Base-by-base conservation (phyloP, 1,284 basidiomycete species). In the Sanguinoderma infundibulare region DNA sequence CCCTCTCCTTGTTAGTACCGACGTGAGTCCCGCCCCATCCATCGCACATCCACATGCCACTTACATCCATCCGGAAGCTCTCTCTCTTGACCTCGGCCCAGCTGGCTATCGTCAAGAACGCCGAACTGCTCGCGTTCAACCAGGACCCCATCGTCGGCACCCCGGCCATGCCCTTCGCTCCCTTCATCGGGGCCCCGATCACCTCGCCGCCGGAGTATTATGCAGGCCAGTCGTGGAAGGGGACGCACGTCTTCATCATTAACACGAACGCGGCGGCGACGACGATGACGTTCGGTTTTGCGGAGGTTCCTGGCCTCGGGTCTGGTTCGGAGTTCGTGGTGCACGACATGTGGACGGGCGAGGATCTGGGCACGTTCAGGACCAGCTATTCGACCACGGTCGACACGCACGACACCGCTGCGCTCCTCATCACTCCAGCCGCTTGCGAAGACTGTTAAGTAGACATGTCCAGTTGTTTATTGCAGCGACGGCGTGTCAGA, bases 311-410 rank as follows among this genome's bases (percentile, higher is more conserved):
- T 20, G 79, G 79, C 0, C 67, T 85, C 74, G 12, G 77, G 75
- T 1, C 76, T 59, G 6, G n/a, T n/a, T n/a, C n/a, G n/a, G n/a
- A n/a, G n/a, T 84, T 77, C 65, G 75, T 72, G 56, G 68, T 86
- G 28, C 82, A 83, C 60, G 83, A 86, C 65, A 85, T 86, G 84
- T 85, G 83, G 83, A 73, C 77, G 10, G 78, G 78, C 6, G 67
- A 67, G 20, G 79, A 83, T 67, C 57, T 84, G 10, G 83, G 81
- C n/a, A 80, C 72, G 1, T 81, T 77, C 64, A 67, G 71, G 5
- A 70, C 71, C 3, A 77, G 67, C n/a, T n/a, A n/a, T 65, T 75
- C 77, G 7, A 68, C 78, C 22, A 77, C 69, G 30, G 73, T 86
- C 44, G 79, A 74, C 5, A 69, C 81, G 0, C 84, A 85, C 67